phyloP scores from a whole-genome alignment of 116 monocot genomes.

The Posidonia oceanica region DNA sequence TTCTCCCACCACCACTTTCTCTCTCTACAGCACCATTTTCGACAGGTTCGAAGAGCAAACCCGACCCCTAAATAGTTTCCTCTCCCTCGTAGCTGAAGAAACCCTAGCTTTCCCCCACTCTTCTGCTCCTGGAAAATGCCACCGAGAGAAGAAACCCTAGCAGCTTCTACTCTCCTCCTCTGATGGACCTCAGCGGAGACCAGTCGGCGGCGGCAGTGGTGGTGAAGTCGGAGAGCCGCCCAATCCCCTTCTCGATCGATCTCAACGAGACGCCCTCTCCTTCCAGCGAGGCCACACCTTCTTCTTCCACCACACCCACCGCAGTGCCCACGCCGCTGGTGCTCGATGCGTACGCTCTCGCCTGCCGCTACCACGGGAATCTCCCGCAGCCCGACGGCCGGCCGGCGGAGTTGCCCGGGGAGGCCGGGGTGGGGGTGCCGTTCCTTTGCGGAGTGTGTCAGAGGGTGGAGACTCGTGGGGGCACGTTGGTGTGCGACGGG shows the following conservation, averaged over 20 bases:
- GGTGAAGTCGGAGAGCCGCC: slow-evolving; percentile 6
- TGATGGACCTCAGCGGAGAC: slow-evolving; percentile 5
- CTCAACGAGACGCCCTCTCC: slow-evolving; percentile 24
- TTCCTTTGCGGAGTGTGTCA: slow-evolving; percentile 45
- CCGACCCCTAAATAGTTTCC: not conserved
- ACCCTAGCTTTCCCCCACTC: not conserved
- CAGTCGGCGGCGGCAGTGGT: not conserved
- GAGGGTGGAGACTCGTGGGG: slow-evolving; percentile 33
- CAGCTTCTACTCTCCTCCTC: not conserved
- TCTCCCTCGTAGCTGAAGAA: not conserved
- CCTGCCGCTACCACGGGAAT: slow-evolving; percentile 6
- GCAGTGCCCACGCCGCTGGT: not conserved
- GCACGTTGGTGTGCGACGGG: slow-evolving; percentile 73
- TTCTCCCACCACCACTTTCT: not conserved
- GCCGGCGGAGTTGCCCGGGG: slow-evolving; percentile 18
- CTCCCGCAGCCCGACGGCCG: not conserved
- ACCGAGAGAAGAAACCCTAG: slow-evolving; percentile 1
- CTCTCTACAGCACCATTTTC: not conserved
- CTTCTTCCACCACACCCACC: slow-evolving; percentile 3
- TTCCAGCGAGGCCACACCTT: slow-evolving; percentile 3
- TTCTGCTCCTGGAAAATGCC: not conserved
- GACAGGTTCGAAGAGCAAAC: slow-evolving; percentile 1
- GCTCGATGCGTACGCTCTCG: slow-evolving; percentile 14
- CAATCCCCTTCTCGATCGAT: slow-evolving; percentile 19
- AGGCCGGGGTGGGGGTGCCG: slow-evolving; percentile 34